Conservation (phyloP, 441 rosid species). For the Erysimum cheiri region DNA sequence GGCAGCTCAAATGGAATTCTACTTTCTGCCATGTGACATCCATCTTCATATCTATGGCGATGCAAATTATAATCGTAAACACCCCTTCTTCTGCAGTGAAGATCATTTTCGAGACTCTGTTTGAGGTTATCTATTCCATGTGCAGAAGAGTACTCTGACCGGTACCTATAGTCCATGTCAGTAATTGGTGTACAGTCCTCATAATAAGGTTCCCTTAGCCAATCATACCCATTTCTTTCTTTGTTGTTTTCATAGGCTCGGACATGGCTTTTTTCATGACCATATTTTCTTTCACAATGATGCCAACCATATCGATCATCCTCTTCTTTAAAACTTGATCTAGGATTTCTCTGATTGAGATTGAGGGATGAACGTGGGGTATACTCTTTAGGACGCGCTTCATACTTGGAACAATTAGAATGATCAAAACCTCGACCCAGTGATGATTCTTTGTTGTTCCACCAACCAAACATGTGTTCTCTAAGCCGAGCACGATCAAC, state of each 20-base stretch:
- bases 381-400: constrained; percentile 36
- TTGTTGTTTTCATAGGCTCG: constrained; percentile 41
- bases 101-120: constrained; percentile 44
- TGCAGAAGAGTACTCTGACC: constrained; percentile 39
- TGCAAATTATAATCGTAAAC: constrained; percentile 39
- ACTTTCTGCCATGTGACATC: constrained; percentile 38
- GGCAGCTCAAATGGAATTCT: constrained; percentile 40
- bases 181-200: constrained; percentile 40
- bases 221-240: constrained; percentile 39
- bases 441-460: constrained; percentile 40
- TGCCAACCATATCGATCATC: constrained; percentile 38
- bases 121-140: constrained; percentile 37
- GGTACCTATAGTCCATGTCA: constrained; percentile 44
- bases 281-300: constrained; percentile 40
- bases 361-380: constrained; percentile 29
- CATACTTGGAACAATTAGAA: constrained; percentile 40
- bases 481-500: constrained; percentile 42
- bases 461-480: constrained; percentile 41
- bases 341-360: constrained; percentile 35
- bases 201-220: constrained; percentile 36
- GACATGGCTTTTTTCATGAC: constrained; percentile 40
- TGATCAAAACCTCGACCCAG: constrained; percentile 34
- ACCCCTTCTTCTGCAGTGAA: constrained; percentile 39
- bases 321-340: constrained; percentile 42
- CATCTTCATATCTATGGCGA: constrained; percentile 43